These are phyloP conservation scores for Acer yangbiense DNA, from an alignment of 345 rosid species.

Conservation along the genomic window DNA sequence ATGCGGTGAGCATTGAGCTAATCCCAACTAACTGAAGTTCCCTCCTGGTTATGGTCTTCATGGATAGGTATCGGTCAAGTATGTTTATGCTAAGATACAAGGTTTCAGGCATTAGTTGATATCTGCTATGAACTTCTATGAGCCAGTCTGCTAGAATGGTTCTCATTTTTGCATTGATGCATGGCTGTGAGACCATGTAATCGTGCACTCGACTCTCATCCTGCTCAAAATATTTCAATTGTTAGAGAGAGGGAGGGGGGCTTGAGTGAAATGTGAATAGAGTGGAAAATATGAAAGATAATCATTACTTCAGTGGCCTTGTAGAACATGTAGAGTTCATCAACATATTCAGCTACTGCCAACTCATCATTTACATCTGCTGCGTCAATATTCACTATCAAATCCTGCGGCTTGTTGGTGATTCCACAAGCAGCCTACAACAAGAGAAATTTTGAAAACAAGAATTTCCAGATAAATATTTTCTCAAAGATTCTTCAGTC, in stretches of 20 bases:
- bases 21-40: constrained; percentile 85
- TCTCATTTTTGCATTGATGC: constrained; percentile 12
- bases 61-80: constrained; percentile 70
- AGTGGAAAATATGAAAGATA: background rate
- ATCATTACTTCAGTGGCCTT: constrained; percentile 16
- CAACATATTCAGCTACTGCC: constrained; percentile 23
- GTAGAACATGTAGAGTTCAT: constrained; percentile 19
- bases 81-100: constrained; percentile 76
- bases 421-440: constrained; percentile 14
- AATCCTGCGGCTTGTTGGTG: constrained; percentile 4
- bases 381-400: constrained; percentile 18
- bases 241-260: background rate
- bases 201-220: constrained; percentile 20
- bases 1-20: constrained; percentile 84
- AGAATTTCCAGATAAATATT: background rate
- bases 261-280: background rate
- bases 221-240: background rate
- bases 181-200: constrained; percentile 19
- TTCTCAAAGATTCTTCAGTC: background rate
- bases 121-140: constrained; percentile 68
- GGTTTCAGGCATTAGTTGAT: constrained; percentile 82
- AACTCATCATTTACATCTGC: constrained; percentile 5
- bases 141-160: constrained; percentile 1
- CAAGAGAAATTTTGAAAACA: background rate
- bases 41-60: constrained; percentile 57